Percentiles rank a stretch among this genome's conserved stretches.
phyloP scores from a whole-genome alignment of 2,329 filamentous ascomycete species.

The Allantophomopsis lycopodina region DNA sequence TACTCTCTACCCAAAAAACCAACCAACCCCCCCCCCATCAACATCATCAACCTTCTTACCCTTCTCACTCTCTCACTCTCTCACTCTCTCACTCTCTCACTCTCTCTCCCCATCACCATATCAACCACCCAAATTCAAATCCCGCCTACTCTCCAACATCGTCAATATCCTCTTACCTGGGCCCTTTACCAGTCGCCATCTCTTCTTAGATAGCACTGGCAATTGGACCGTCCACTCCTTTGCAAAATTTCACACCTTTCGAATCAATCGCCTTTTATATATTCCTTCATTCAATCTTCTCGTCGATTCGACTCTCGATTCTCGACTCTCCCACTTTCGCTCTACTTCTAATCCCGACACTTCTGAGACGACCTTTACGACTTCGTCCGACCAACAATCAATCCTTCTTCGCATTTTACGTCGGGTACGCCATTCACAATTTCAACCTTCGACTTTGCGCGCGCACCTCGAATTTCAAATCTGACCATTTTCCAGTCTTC shows the following conservation, averaged over 20 bases:
- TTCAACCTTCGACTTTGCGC: too few relatives aligned
- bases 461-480: too few relatives aligned
- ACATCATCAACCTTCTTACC: not conserved
- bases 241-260: not conserved
- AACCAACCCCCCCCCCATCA: not conserved
- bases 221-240: slow-evolving; percentile 4
- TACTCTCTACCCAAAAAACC: too few relatives aligned
- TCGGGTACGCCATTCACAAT: not conserved
- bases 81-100: too few relatives aligned
- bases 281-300: not conserved
- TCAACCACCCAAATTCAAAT: too few relatives aligned
- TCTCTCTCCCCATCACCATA: too few relatives aligned
- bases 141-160: too few relatives aligned
- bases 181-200: not conserved
- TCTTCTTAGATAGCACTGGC: not conserved
- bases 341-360: not conserved
- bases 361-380: not conserved
- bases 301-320: not conserved
- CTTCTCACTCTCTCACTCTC: not conserved
- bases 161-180: too few relatives aligned
- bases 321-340: not conserved
- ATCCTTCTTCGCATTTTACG: not conserved
- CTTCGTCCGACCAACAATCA: not conserved
- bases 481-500: too few relatives aligned
- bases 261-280: too few relatives aligned